A percentile compares a stretch with the other conserved stretches of the same genome.
Conservation (phyloP, 306 rosid species). For the Gillenia trifoliata region DNA sequence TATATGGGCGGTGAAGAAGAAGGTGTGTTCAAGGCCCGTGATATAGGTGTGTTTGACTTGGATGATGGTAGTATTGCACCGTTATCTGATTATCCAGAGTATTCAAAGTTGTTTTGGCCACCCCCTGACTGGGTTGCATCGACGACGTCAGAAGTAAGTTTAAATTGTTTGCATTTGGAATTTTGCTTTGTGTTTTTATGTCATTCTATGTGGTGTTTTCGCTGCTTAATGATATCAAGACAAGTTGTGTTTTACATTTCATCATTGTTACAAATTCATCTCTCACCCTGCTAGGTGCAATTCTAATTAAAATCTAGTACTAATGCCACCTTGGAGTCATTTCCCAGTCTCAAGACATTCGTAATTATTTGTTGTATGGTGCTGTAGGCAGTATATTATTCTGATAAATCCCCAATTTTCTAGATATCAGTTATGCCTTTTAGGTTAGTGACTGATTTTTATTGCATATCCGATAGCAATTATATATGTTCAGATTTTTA, state of each 20-base stretch:
- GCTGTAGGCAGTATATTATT: not conserved
- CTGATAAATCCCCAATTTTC: not conserved
- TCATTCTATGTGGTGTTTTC: not conserved
- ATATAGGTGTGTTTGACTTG: conserved; percentile 48
- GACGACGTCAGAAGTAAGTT: conserved; percentile 28
- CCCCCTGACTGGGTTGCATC: conserved; percentile 57
- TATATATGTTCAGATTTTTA: too few relatives aligned
- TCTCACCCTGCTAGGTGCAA: not conserved
- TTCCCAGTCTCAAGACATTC: not conserved
- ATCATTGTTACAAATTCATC: not conserved
- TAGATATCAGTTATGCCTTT: not conserved
- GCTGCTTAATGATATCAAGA: not conserved
- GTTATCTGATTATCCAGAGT: conserved; percentile 40
- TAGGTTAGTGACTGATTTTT: not conserved
- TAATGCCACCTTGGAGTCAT: not conserved
- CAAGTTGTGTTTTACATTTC: not conserved
- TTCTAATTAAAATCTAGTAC: not conserved
- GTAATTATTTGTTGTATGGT: not conserved
- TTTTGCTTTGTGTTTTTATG: conserved; percentile 1
- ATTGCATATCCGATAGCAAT: not conserved
- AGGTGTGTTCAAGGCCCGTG: conserved; percentile 35
- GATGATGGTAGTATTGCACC: conserved; percentile 39
- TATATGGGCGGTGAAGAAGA: conserved; percentile 14
- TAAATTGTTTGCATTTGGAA: not conserved
- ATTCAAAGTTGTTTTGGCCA: conserved; percentile 65